Evolutionary conservation across 352 stramenopile species (phyloP), one percentile per base, ranked within the genome.

Genomic region (Pythium periplocum): DNA sequence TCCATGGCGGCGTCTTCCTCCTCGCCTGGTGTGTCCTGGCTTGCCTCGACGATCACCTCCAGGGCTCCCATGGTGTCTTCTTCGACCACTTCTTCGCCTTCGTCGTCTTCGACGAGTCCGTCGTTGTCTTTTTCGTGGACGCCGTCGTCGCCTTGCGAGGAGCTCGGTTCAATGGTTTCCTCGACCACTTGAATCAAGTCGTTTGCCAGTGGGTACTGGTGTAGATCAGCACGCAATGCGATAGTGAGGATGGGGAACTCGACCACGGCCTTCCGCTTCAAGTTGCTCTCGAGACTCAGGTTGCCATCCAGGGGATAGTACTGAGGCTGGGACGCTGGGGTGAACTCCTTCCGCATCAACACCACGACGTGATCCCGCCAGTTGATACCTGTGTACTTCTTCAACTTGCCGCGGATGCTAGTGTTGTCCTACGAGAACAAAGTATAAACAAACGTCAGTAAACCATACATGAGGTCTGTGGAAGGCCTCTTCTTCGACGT

Each of bases 301-400:
- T 64, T 73, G 37, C 79, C 73, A 49, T 91, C 71, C 34, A 94
- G 54, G 11, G 69, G 68, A 57, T 90, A 90, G 66, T 81, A 94
- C 55, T 89, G 75, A 10, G 78, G 71, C 45, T 84, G 61, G 1
- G 76, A 82, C 34, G 80, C 73, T 1, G 70, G 62, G 1, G 75
- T 81, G 45, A 94, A 94, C 62, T 94, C 81, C 63, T 88, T 91
- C 44, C 80, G 73, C 4, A 92, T 59, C 57, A 94, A 54, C 38
- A 94, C 55, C 50, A 78, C 42, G 36, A 90, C 45, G 44, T 86
- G 53, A 26, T 75, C 51, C 26, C 83, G 55, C 82, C 82, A 93
- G 33, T 81, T 60, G 0, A 50, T 30, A 4, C 71, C 65, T 2
- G 73, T 73, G 42, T 92, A 92, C 38, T 73, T 69, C 53, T 84